Evolutionary conservation across 495 filamentous ascomycete genomes (phyloP).

Genomic region (Tricharina praecox): DNA sequence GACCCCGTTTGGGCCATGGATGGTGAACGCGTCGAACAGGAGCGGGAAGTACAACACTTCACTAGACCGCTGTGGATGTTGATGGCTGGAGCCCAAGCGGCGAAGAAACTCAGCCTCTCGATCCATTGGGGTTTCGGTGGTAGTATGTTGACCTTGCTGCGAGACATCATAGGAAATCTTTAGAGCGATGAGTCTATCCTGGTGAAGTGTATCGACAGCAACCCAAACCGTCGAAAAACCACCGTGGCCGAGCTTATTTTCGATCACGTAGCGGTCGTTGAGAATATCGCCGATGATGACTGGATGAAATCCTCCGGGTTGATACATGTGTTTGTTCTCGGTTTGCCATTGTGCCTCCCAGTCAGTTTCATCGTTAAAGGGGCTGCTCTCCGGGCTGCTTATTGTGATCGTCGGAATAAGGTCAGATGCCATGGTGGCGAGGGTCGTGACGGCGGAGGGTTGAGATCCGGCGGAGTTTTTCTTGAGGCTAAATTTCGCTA

Average conservation of each 20-base stretch:
- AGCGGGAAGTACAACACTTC: background rate
- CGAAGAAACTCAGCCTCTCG: background rate
- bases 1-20: slow-evolving; percentile 32
- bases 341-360: no score
- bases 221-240: slow-evolving; percentile 31
- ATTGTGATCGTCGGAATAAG: no score
- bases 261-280: slow-evolving; percentile 30
- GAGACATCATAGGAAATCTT: no score
- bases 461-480: no score
- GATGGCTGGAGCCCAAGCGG: background rate
- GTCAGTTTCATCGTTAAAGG: no score
- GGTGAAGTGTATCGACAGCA: background rate
- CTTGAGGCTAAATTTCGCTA: no score
- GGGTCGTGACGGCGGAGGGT: no score
- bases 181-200: background rate
- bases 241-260: slow-evolving; percentile 36
- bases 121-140: no score
- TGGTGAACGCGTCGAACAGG: slow-evolving; percentile 29
- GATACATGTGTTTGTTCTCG: background rate
- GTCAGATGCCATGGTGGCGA: no score
- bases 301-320: slow-evolving; percentile 27
- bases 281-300: slow-evolving; percentile 33
- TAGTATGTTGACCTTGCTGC: no score
- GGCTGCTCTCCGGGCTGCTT: no score
- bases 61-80: no score